Evolutionary conservation across 164 flowering plant species (phyloP).

Genomic region (Stephania cephalantha): DNA sequence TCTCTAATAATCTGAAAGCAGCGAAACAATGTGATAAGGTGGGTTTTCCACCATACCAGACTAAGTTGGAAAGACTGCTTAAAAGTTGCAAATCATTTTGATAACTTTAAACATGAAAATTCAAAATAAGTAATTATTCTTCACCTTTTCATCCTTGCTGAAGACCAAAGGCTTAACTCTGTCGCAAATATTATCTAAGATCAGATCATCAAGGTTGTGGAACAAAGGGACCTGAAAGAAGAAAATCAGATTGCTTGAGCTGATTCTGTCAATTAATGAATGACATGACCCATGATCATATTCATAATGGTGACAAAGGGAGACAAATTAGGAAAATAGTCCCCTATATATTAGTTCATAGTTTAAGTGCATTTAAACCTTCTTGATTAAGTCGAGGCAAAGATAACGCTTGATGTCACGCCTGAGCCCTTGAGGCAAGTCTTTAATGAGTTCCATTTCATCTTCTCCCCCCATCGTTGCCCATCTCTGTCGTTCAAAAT

Average conservation of each 20-base stretch:
- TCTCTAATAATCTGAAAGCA: slow-evolving; percentile 71
- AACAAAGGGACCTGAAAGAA: slow-evolving; percentile 69
- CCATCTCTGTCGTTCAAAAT: slow-evolving; percentile 80
- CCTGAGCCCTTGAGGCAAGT: slow-evolving; percentile 85
- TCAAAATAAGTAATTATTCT: neutral
- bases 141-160: slow-evolving; percentile 85
- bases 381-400: slow-evolving; percentile 75
- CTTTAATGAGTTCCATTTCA: slow-evolving; percentile 81
- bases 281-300: neutral
- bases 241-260: neutral
- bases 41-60: no score
- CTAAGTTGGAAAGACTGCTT: neutral
- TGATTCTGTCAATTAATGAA: neutral
- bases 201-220: slow-evolving; percentile 79
- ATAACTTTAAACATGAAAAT: neutral
- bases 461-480: slow-evolving; percentile 82
- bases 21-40: neutral
- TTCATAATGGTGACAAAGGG: neutral
- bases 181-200: slow-evolving; percentile 90
- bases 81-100: neutral
- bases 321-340: neutral
- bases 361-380: slow-evolving; percentile 36
- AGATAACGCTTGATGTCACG: slow-evolving; percentile 88
- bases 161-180: slow-evolving; percentile 70
- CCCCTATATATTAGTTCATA: neutral